Evolutionary conservation across 106 monocot species (phyloP), one percentile per base, ranked within the genome.

Genomic region (Dioscorea dumetorum): DNA sequence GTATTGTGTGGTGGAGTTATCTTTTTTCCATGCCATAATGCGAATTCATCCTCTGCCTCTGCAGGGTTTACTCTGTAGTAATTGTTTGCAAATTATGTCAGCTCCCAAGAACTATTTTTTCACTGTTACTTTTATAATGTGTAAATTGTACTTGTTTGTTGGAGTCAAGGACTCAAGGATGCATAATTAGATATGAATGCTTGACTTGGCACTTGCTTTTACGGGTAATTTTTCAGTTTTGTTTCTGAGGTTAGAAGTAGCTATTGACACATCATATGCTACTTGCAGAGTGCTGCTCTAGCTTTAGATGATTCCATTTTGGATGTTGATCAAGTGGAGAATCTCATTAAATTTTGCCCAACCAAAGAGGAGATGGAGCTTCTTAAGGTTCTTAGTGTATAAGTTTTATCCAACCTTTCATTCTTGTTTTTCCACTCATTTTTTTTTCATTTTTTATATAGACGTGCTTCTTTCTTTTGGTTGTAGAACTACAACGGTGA

Each of bases 331-430:
- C 87, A 87, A 83, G 83, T 87, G 14, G 87, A 87, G 70, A 87
- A 87, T 63, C 82, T 87, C 7, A 87, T 87, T 24, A 87, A 83
- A 74, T 87, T 87, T 63, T 87, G 87, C 72, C 87, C 87, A 67
- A 83, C 87, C 11, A 87, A 87, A 77, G 87, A 87, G 73, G 87
- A 87, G 62, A 87, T 87, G 87, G 87, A 87, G 67, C 76, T 87
- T 70, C 83, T 87, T 62, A 83, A 87, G 82, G 87, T 87, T 68
- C 22, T 58, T 12, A 21, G 52, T 32, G 33, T 20, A 66, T 6
- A 41, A 41, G 41, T 41, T 41, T 41, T 41, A 41, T 41, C 41
- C 41, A 41, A 41, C 0, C 41, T 41, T 41, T 41, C 41, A 41
- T 41, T 41, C 41, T 41, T 41, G 41, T 41, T 41, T 41, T 41